These are phyloP conservation scores for Marasmius tenuissimus DNA, from an alignment of 1,284 basidiomycete species.

Conservation along the genomic window DNA sequence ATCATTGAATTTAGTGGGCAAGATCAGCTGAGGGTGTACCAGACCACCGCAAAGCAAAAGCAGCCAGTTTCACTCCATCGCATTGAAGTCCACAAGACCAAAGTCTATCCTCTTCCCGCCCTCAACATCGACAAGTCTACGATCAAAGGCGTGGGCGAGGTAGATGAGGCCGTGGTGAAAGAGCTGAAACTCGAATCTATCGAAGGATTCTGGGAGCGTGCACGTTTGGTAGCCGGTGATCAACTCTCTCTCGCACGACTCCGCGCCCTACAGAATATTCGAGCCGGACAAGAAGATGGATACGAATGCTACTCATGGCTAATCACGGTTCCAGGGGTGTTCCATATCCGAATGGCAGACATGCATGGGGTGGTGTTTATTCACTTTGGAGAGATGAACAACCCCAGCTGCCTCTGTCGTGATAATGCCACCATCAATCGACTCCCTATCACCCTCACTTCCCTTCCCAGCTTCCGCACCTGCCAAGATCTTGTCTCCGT, in stretches of 20 bases:
- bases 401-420: constrained; percentile 13
- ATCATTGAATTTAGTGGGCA: too few species aligned
- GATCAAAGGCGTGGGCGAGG: constrained; percentile 32
- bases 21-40: too few species aligned
- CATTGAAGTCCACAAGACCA: constrained; percentile 15
- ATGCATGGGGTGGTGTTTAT: neutral
- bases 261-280: neutral
- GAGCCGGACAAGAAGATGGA: neutral
- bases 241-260: constrained; percentile 19
- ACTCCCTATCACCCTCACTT: constrained; percentile 31
- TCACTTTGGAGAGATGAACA: neutral
- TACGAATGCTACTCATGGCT: neutral
- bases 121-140: constrained; percentile 37
- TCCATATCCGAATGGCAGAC: neutral
- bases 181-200: constrained; percentile 20
- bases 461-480: constrained; percentile 30
- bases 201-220: constrained; percentile 20
- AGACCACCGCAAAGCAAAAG: too few species aligned
- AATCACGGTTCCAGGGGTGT: too few species aligned
- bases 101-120: constrained; percentile 30
- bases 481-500: constrained; percentile 34
- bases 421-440: constrained; percentile 31
- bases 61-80: neutral
- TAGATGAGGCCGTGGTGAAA: constrained; percentile 29
- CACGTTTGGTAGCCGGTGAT: constrained; percentile 30